Evolutionary conservation across 306 rosid genomes (phyloP), one percentile per base, ranked within the genome.

Genomic region (Quercus wislizeni): DNA sequence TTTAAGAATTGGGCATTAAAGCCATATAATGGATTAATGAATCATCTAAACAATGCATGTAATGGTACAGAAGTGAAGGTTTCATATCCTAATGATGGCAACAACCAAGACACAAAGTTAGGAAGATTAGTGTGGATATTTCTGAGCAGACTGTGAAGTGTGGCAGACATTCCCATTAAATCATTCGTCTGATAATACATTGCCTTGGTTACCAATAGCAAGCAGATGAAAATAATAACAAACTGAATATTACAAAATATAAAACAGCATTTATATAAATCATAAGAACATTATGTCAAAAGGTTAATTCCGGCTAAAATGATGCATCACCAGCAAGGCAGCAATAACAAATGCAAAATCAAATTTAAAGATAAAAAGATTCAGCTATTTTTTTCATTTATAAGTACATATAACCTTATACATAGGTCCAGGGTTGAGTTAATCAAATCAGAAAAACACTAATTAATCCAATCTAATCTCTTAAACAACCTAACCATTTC

Each of bases 1-100:
- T 71, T 69, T 46, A 12, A 70, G 49, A 78, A 23, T 13, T 72
- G 76, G 46, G 31, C 55, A 75, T 33, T 56, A 73, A 55, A 73
- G 59, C n/a, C 63, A 38, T 70, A 23, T 6, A 20, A 58, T 57
- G 61, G 19, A 30, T 30, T 17, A 17, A 65, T 31, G 80, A 81
- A 74, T 28, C 75, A 55, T 73, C 55, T 23, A 71, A 80, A 73
- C 23, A 59, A 31, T 51, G 71, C 9, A 23, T 63, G 55, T 46
- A 41, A 54, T 9, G 35, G 33, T 30, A 65, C 17, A 5, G 54
- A 41, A 18, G 62, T 7, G 59, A 41, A 8, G 41, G 55, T 43
- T 69, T 77, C 18, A 20, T 35, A 62, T 73, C 61, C 69, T 13
- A 54, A 15, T 51, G 21, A 65, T 19, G 71, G 64, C 69, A 73